Base-by-base conservation (phyloP, 2,329 filamentous ascomycete species). In the Didymella pomorum region DNA sequence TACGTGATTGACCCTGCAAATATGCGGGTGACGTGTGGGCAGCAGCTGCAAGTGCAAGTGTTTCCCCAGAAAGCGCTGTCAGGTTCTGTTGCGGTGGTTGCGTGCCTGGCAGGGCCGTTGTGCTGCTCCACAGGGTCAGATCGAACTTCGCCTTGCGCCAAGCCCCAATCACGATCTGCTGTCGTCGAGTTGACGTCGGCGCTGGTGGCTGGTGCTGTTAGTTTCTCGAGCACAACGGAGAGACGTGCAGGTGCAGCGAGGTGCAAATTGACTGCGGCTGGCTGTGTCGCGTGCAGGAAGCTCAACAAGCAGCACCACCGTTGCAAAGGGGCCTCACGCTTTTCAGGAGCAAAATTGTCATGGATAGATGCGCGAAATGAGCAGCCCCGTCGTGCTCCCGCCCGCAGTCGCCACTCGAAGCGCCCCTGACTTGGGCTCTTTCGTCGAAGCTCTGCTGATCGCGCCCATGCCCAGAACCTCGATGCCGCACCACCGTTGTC, bases 281-380 rank as follows among this genome's bases (percentile, higher is more conserved):
- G 37, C 37, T n/a, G 43, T 52, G 49, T 53, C 51, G 56, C 56
- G 56, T 55, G 56, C 51, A 48, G n/a, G 49, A 47, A 18, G 56
- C 51, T 48, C 42, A 52, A 48, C 47, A 43, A 48, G 43, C 51
- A 48, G 52, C 35, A 47, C 4, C 11, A 12, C 56, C 33, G 52
- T 51, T 48, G 47, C 52, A 55, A 60, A 60, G 56, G 56, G 51
- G 56, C 35, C 37, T 47, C 51, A 8, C 31, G 46, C 56, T 60
- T 60, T 60, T 60, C 51, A 60, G 47, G 56, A 58, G 55, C 56
- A 58, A 58, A 58, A 58, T 51, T 50, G 41, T 10, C 50, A 45
- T 42, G 39, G 35, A 33, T 50, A 41, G 45, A 10, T 14, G 46
- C 46, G 56, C 56, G 52, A 55, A 60, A 52, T 60, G 52, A 55